phyloP scores from a whole-genome alignment of 257 asterid genomes.

The Ehretia macrophylla region DNA sequence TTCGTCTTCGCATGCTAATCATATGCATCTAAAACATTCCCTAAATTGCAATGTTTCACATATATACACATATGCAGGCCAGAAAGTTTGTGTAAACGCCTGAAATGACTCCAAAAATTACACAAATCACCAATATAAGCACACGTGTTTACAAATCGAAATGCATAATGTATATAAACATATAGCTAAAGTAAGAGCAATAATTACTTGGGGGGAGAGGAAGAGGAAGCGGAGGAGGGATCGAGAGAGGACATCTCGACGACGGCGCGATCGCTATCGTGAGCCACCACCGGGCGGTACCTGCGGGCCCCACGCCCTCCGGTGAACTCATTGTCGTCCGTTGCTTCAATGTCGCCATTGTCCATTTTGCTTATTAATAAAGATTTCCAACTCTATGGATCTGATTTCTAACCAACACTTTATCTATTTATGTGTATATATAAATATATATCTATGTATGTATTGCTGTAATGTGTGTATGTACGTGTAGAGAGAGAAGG shows the following conservation, averaged over 20 bases:
- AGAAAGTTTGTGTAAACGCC: background rate
- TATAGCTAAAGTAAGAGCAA: background rate
- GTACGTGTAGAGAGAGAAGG: too few relatives aligned
- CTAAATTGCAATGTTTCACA: background rate
- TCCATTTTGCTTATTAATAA: slow-evolving; percentile 13
- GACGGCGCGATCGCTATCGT: slow-evolving; percentile 39
- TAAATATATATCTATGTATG: too few relatives aligned
- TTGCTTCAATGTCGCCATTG: slow-evolving; percentile 23
- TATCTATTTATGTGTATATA: too few relatives aligned
- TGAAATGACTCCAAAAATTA: background rate
- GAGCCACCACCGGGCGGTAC: slow-evolving; percentile 31
- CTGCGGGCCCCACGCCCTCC: slow-evolving; percentile 18
- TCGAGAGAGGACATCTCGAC: slow-evolving; percentile 38
- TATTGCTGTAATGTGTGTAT: too few relatives aligned
- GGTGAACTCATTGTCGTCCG: slow-evolving; percentile 24
- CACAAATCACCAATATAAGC: background rate
- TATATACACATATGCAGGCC: background rate
- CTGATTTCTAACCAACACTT: background rate
- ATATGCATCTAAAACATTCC: background rate
- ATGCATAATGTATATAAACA: background rate
- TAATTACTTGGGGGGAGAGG: slow-evolving; percentile 31
- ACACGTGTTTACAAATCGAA: background rate
- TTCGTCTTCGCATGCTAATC: too few relatives aligned
- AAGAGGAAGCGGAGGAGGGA: slow-evolving; percentile 9
- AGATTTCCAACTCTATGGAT: background rate